Percentiles rank a stretch among this genome's conserved stretches.
These are phyloP conservation scores for Kluyveromyces sp. DNA, from an alignment of 1,139 yeast genomes.

Conservation along the genomic window DNA sequence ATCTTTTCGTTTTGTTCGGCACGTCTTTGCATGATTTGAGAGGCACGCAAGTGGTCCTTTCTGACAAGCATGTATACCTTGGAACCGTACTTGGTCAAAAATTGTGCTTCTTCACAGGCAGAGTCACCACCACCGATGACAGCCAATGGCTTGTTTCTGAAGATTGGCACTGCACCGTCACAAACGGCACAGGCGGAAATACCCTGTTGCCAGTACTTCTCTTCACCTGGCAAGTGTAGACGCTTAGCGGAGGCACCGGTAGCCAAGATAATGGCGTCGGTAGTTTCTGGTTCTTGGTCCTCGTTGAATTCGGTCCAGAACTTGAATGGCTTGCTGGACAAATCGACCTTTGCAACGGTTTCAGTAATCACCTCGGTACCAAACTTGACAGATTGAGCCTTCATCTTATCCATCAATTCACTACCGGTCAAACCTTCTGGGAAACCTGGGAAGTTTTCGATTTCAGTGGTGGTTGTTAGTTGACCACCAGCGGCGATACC, in stretches of 20 bases:
- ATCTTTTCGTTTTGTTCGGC: conserved; percentile 75
- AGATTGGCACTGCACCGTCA: conserved; percentile 98
- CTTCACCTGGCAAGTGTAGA: conserved; percentile 91
- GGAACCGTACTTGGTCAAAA: conserved; percentile 93
- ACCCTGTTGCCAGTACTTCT: conserved; percentile 97
- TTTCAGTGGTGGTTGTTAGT: conserved; percentile 93
- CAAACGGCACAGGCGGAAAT: conserved; percentile 99
- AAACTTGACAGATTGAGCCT: conserved; percentile 73
- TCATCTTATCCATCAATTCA: conserved; percentile 88
- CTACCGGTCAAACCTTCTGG: conserved; percentile 90
- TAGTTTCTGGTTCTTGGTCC: conserved; percentile 78
- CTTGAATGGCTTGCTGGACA: conserved; percentile 82
- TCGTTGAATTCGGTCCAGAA: conserved; percentile 95
- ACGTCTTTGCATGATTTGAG: conserved; percentile 94
- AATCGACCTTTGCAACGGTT: conserved; percentile 85
- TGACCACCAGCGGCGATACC: conserved; percentile 99
- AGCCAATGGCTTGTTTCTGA: conserved; percentile 94
- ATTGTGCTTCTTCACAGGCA: conserved; percentile 97
- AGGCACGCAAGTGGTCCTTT: conserved; percentile 89
- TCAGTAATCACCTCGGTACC: conserved; percentile 94
- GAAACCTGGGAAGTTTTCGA: conserved; percentile 97
- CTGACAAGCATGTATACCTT: conserved; percentile 90
- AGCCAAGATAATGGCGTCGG: conserved; percentile 88
- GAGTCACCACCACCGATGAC: conserved; percentile 99
- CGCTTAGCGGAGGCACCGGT: conserved; percentile 98